Base-by-base conservation (phyloP, 495 filamentous ascomycete species). In the Aspergillus carlsbadensis region DNA sequence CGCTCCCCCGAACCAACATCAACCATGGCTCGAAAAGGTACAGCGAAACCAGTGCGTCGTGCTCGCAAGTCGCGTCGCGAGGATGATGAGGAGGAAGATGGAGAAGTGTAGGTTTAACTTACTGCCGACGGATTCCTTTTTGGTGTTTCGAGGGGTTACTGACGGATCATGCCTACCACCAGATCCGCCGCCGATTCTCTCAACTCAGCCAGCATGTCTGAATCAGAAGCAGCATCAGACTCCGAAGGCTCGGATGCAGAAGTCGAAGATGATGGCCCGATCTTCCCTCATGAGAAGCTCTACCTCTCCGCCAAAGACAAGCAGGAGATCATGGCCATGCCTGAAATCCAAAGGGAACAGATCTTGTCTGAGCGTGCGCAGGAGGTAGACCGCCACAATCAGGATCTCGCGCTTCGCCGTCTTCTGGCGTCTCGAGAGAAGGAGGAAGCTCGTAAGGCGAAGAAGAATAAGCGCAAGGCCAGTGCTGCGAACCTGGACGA, bases 231-330 rank as follows among this genome's bases (percentile, higher is more conserved):
- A 5, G 89, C 87, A 35, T 82, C 81, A 0, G 87, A 89, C 53
- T 76, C 80, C 24, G 79, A 77, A 68, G 80, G 72, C 56, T 81
- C 71, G 35, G 71, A 73, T n/a, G 72, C 71, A 14, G 70, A 67
- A 31, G 72, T 74, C 29, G 77, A 78, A 33, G 81, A 84, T 47
- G 79, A 86, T 50, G 85, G 82, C 20, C 78, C 81, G 3, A 84
- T 89, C 29, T 98, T 91, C 64, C 91, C 94, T 0, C 79, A 96
- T 57, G 95, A 98, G 40, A 91, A 91, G 46, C 86, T 92, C 26
- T 98, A 91, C 74, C 81, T 83, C 56, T 88, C 87, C 48, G 79
- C 83, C 14, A 79, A 84, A 33, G 94, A 99, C 65, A 95, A 90
- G 68, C 79, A 80, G 17, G 80, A 87, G 24, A 93, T 99, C 51